A percentile compares a stretch with the other conserved stretches of the same genome.
phyloP scores from a whole-genome alignment of 2,329 filamentous ascomycete genomes.

The Beauveria sp. region DNA sequence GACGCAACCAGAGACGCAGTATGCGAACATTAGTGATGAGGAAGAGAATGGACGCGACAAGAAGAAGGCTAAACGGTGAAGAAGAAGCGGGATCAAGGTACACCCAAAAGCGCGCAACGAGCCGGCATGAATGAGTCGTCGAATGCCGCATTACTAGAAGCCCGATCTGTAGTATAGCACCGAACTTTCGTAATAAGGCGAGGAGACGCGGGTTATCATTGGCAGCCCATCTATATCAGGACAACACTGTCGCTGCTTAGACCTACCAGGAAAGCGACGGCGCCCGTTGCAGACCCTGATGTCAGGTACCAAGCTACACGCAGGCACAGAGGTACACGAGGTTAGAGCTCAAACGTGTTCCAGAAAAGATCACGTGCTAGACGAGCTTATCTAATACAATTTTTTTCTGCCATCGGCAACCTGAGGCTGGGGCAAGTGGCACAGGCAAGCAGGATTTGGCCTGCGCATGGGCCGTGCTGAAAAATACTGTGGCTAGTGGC shows the following conservation, averaged over 20 bases:
- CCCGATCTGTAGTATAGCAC: neutral
- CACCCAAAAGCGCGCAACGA: neutral
- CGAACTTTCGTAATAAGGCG: neutral
- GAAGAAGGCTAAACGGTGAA: conserved; percentile 50
- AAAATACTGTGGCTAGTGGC: conserved; percentile 32
- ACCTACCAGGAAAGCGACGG: neutral
- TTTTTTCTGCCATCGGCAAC: neutral
- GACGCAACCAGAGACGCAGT: conserved; percentile 88
- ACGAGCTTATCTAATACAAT: conserved; percentile 10
- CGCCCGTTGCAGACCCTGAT: neutral
- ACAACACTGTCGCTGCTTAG: neutral
- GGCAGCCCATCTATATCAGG: neutral
- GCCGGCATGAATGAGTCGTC: neutral
- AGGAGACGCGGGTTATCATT: neutral
- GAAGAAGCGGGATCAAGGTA: conserved; percentile 1
- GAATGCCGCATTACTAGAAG: neutral
- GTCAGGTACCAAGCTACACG: neutral
- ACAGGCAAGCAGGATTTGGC: conserved; percentile 12
- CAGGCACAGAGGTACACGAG: neutral
- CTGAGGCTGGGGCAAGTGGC: neutral
- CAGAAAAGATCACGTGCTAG: conserved; percentile 5
- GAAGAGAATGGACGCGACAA: conserved; percentile 66
- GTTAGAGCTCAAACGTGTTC: neutral
- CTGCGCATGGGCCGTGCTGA: conserved; percentile 30
- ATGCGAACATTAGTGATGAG: conserved; percentile 81